phyloP scores from a whole-genome alignment of 176 grass and related monocot genomes.

The Elymus sibiricus region DNA sequence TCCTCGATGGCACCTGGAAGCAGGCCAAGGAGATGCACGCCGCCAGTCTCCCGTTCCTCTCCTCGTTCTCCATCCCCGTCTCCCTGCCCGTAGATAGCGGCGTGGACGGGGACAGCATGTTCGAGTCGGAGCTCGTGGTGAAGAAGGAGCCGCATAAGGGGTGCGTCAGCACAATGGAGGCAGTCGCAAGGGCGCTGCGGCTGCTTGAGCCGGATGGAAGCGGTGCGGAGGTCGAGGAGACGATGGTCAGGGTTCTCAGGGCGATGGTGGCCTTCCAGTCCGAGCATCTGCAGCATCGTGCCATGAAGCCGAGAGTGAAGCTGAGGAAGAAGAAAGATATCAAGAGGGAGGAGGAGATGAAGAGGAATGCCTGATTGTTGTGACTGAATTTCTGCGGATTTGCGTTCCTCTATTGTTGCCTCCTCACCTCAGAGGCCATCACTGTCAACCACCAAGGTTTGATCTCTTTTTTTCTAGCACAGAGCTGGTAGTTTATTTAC shows the following conservation, averaged over 20 bases:
- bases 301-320: constrained; percentile 46
- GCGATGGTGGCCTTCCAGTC: constrained; percentile 81
- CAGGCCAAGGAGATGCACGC: constrained; percentile 82
- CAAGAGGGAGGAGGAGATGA: constrained; percentile 26
- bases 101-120: constrained; percentile 68
- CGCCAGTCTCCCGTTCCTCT: constrained; percentile 64
- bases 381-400: not conserved
- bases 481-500: not conserved
- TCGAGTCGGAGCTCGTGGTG: constrained; percentile 71
- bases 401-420: not conserved
- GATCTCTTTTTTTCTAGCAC: not conserved
- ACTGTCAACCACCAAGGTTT: constrained; percentile 5
- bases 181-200: constrained; percentile 70
- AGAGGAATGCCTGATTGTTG: not conserved
- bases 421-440: not conserved
- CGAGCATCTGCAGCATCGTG: constrained; percentile 43
- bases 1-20: constrained; percentile 88
- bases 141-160: constrained; percentile 81
- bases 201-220: constrained; percentile 58
- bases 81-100: constrained; percentile 50
- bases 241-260: constrained; percentile 48
- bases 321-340: constrained; percentile 67
- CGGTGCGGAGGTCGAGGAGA: constrained; percentile 50
- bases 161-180: constrained; percentile 80
- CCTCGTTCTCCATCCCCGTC: constrained; percentile 43